phyloP scores from a whole-genome alignment of 1,284 basidiomycete genomes.

The Phellopilus nigrolimitatus region DNA sequence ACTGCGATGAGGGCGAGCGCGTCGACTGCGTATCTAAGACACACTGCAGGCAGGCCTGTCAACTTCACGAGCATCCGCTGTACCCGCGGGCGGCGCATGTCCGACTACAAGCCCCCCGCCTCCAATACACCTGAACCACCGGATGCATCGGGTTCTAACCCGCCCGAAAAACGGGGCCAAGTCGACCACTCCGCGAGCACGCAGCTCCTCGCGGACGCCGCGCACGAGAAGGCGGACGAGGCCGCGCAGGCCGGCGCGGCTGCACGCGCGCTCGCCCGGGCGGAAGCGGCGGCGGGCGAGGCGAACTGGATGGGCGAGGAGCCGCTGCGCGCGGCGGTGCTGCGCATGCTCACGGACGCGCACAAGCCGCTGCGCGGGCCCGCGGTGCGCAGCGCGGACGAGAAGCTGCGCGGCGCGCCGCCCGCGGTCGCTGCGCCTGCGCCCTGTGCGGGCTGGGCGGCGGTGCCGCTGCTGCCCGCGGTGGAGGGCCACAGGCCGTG shows the following conservation, averaged over 20 bases:
- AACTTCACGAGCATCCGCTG: too few species aligned
- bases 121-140: too few species aligned
- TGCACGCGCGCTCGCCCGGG: constrained; percentile 35
- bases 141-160: background rate
- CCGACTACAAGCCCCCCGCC: too few species aligned
- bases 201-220: constrained; percentile 70
- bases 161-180: background rate
- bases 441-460: constrained; percentile 30
- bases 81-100: too few species aligned
- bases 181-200: constrained; percentile 35
- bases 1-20: too few species aligned
- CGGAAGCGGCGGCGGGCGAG: constrained; percentile 30
- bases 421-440: constrained; percentile 30
- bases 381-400: constrained; percentile 59
- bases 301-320: constrained; percentile 79
- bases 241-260: constrained; percentile 20
- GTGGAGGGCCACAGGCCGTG: constrained; percentile 59
- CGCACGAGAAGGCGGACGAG: constrained; percentile 40
- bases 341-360: constrained; percentile 84
- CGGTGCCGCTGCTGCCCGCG: constrained; percentile 47
- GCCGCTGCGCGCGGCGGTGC: constrained; percentile 62
- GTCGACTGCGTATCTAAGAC: too few species aligned
- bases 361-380: constrained; percentile 73
- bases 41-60: too few species aligned
- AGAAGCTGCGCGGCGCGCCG: constrained; percentile 59